These are phyloP conservation scores for Aspergillus latus DNA, from an alignment of 2,329 filamentous ascomycete genomes.

Conservation along the genomic window DNA sequence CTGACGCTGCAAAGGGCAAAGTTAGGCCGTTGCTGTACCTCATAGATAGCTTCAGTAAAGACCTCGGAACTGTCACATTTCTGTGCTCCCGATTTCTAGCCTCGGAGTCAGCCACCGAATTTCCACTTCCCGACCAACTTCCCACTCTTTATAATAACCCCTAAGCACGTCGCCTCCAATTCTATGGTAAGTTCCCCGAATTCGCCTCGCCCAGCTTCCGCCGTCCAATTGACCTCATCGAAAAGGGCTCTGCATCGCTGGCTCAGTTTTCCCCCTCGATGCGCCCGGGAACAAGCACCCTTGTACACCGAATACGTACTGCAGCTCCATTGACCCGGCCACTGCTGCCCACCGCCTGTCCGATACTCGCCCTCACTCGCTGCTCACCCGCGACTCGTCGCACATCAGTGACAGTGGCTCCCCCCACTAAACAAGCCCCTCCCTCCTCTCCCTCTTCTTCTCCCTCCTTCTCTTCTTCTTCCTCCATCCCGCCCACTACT, in stretches of 20 bases:
- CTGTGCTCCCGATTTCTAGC: constrained; percentile 5
- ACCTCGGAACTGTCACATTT: constrained; percentile 4
- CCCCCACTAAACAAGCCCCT: constrained; percentile 40
- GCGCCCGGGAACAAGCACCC: constrained; percentile 7
- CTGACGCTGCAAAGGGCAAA: background rate
- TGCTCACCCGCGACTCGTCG: constrained; percentile 30
- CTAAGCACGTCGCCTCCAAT: constrained; percentile 5
- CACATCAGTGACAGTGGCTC: constrained; percentile 43
- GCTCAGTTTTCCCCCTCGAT: constrained; percentile 6
- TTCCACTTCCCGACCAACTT: constrained; percentile 9
- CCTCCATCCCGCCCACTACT: constrained; percentile 24
- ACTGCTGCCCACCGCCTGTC: constrained; percentile 36
- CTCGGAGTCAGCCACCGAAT: constrained; percentile 11
- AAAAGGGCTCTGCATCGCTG: constrained; percentile 10
- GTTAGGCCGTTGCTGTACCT: constrained; percentile 3
- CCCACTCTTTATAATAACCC: constrained; percentile 11
- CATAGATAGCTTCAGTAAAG: constrained; percentile 7
- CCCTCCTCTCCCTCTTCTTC: constrained; percentile 22
- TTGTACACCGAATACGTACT: constrained; percentile 14
- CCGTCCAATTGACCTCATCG: constrained; percentile 10
- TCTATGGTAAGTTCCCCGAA: constrained; percentile 10
- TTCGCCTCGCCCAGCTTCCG: background rate
- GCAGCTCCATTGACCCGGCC: constrained; percentile 33
- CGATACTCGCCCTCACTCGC: constrained; percentile 23
- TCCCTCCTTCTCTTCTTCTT: constrained; percentile 26